Conservation (phyloP, 306 rosid genomes). For the Leucaena leucocephala region DNA sequence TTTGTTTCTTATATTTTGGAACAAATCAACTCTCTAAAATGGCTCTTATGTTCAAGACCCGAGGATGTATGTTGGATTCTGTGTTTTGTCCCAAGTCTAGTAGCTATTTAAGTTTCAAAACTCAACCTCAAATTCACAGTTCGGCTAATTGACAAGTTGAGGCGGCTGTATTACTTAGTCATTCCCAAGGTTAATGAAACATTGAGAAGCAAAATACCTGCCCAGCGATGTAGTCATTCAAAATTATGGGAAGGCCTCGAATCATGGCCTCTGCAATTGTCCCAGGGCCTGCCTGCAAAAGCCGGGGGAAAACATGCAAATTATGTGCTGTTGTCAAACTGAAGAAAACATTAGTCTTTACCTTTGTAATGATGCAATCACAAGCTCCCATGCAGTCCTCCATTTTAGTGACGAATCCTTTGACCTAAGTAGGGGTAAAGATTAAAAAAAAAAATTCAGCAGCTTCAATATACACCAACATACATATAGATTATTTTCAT, state of each 20-base stretch:
- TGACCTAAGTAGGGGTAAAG: slow-evolving; percentile 55
- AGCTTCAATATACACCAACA: not conserved
- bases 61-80: not conserved
- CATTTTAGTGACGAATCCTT: slow-evolving; percentile 93
- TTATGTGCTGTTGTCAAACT: not conserved
- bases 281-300: slow-evolving; percentile 23
- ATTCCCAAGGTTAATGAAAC: not conserved
- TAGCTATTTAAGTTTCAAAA: not conserved
- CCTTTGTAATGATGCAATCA: slow-evolving; percentile 39
- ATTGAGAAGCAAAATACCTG: slow-evolving; percentile 6
- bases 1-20: too few species aligned
- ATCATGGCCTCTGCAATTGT: slow-evolving; percentile 28
- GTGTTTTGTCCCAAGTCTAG: not conserved
- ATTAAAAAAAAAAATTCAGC: not conserved
- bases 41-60: too few species aligned
- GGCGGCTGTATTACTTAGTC: not conserved
- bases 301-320: not conserved
- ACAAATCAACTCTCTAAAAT: too few species aligned
- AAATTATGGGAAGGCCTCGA: slow-evolving; percentile 25
- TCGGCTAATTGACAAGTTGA: not conserved
- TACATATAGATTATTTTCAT: not conserved
- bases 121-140: not conserved
- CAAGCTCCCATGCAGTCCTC: slow-evolving; percentile 86
- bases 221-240: slow-evolving; percentile 17
- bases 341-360: slow-evolving; percentile 9